phyloP scores from a whole-genome alignment of 2,329 filamentous ascomycete species.

The Lecanicillium sp. region DNA sequence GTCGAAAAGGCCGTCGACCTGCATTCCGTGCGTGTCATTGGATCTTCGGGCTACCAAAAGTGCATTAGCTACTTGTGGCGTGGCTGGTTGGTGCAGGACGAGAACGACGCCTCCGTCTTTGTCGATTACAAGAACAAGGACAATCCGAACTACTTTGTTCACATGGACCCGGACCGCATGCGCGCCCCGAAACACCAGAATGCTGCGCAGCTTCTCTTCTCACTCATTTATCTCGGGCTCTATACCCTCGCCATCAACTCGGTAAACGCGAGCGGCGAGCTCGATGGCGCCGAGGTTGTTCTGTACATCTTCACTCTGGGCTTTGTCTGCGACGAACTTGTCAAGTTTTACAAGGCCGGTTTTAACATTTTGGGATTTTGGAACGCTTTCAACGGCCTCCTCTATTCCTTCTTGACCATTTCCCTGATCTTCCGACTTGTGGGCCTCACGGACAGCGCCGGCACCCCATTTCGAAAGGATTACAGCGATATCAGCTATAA shows the following conservation, averaged over 20 bases:
- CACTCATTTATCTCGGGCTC: conserved; percentile 71
- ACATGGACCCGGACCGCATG: conserved; percentile 93
- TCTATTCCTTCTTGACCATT: conserved; percentile 72
- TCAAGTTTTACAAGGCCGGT: conserved; percentile 92
- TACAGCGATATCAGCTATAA: conserved; percentile 87
- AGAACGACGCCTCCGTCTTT: conserved; percentile 82
- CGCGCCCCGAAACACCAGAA: conserved; percentile 90
- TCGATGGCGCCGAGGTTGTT: conserved; percentile 76
- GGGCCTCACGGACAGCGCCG: conserved; percentile 57
- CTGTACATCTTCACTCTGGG: conserved; percentile 89
- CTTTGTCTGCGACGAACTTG: conserved; percentile 79
- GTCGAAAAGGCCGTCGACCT: conserved; percentile 91
- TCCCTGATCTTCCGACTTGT: conserved; percentile 75
- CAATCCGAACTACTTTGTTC: conserved; percentile 67
- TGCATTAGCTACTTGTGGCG: conserved; percentile 90
- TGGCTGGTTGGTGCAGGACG: conserved; percentile 95
- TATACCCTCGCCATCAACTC: conserved; percentile 93
- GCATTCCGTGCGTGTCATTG: conserved; percentile 82
- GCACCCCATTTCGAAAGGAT: conserved; percentile 37
- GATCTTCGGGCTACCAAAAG: conserved; percentile 90
- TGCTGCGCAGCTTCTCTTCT: conserved; percentile 75
- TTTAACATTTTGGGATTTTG: conserved; percentile 89
- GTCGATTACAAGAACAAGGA: conserved; percentile 79
- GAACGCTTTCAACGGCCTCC: conserved; percentile 85
- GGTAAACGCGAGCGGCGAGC: conserved; percentile 74